A percentile compares a stretch with the other conserved stretches of the same genome.
phyloP scores from a whole-genome alignment of 345 rosid species.

The Gossypium arboreum region DNA sequence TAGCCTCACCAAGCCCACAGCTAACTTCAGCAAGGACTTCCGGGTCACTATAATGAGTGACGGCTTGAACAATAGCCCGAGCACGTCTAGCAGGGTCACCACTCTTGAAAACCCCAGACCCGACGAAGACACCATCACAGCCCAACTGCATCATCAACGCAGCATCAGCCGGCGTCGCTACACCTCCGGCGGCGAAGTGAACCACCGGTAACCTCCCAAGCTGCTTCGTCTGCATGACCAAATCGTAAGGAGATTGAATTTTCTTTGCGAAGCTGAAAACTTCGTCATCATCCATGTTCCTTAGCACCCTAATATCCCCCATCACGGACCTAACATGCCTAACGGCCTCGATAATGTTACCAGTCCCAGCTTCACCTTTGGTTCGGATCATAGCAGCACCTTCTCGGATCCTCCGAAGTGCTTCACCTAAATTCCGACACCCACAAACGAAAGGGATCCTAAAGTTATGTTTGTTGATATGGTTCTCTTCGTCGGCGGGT shows the following conservation, averaged over 20 bases:
- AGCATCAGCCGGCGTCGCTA: conserved; percentile 73
- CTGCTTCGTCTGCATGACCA: conserved; percentile 70
- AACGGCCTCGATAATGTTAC: conserved; percentile 74
- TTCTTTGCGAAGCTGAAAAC: conserved; percentile 64
- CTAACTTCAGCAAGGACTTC: conserved; percentile 61
- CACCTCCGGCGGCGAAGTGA: conserved; percentile 70
- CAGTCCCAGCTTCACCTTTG: conserved; percentile 83
- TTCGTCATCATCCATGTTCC: conserved; percentile 79
- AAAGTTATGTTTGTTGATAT: conserved; percentile 84
- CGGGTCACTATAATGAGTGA: conserved; percentile 59
- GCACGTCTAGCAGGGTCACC: conserved; percentile 63
- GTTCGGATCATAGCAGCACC: conserved; percentile 88
- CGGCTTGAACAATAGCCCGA: conserved; percentile 70
- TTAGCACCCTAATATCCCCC: conserved; percentile 56
- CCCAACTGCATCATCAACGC: conserved; percentile 79
- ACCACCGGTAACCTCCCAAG: conserved; percentile 70
- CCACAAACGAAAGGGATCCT: conserved; percentile 81
- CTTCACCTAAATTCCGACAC: conserved; percentile 77
- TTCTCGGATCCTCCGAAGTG: conserved; percentile 65
- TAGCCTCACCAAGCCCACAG: conserved; percentile 68
- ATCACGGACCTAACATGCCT: conserved; percentile 77
- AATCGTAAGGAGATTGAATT: conserved; percentile 56
- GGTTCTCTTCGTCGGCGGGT: conserved; percentile 69
- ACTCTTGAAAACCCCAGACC: conserved; percentile 69
- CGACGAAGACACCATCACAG: conserved; percentile 69